These are phyloP conservation scores for Schwanniomyces sp. DNA, from an alignment of 805 yeast genomes.

Conservation along the genomic window DNA sequence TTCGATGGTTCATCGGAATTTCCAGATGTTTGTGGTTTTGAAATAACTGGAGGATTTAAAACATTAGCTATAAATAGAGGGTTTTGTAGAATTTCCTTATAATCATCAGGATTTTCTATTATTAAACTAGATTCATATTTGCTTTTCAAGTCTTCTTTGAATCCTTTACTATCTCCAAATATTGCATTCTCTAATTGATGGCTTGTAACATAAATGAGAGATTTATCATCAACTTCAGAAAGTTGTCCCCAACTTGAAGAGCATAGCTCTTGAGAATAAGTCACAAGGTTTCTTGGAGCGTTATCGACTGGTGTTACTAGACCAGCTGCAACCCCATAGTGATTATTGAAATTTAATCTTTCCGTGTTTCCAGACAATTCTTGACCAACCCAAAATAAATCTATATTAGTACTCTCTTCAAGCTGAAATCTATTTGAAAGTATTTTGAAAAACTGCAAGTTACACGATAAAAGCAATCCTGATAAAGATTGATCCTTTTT, in stretches of 20 bases:
- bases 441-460: constrained; percentile 21
- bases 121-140: neutral
- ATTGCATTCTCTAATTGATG: constrained; percentile 36
- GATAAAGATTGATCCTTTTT: constrained; percentile 23
- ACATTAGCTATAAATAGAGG: constrained; percentile 22
- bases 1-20: constrained; percentile 24
- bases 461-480: constrained; percentile 28
- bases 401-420: constrained; percentile 14
- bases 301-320: constrained; percentile 28
- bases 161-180: constrained; percentile 10
- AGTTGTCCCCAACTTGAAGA: constrained; percentile 40
- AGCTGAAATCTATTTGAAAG: constrained; percentile 18
- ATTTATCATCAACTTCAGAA: constrained; percentile 19
- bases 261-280: constrained; percentile 30
- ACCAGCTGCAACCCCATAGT: constrained; percentile 29
- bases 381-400: constrained; percentile 35
- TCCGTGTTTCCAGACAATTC: constrained; percentile 24
- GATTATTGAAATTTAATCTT: constrained; percentile 21
- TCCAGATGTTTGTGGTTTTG: constrained; percentile 10
- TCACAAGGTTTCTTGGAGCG: constrained; percentile 13
- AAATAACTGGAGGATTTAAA: constrained; percentile 23
- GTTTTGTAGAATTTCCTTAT: constrained; percentile 13
- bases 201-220: constrained; percentile 28
- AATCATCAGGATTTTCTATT: constrained; percentile 1
- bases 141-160: constrained; percentile 1